Percentiles rank a stretch among this genome's conserved stretches.
These are phyloP conservation scores for Cyberlindnera misumaiensis DNA, from an alignment of 805 yeast species.

Conservation along the genomic window DNA sequence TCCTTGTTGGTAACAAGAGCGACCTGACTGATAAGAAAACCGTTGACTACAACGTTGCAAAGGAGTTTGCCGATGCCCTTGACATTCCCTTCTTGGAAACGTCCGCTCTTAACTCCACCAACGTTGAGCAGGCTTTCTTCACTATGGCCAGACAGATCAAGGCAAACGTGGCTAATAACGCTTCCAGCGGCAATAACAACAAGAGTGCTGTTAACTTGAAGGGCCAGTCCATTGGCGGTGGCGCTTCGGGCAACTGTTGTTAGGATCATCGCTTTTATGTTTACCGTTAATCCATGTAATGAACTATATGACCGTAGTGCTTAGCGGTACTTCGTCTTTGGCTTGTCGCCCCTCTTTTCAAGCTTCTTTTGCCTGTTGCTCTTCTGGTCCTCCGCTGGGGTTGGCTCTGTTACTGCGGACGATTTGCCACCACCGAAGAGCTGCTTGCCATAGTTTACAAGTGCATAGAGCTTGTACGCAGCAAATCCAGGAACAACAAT, in stretches of 20 bases:
- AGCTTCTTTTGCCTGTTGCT: slow-evolving; percentile 36
- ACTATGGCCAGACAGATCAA: slow-evolving; percentile 98
- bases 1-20: slow-evolving; percentile 94
- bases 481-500: slow-evolving; percentile 39
- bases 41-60: slow-evolving; percentile 92
- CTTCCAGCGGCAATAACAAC: slow-evolving; percentile 33
- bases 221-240: slow-evolving; percentile 54
- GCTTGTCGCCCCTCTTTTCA: slow-evolving; percentile 33
- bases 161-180: slow-evolving; percentile 76
- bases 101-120: slow-evolving; percentile 88
- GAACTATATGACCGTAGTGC: not conserved
- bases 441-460: slow-evolving; percentile 24
- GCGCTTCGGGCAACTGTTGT: slow-evolving; percentile 15
- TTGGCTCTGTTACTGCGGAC: not conserved
- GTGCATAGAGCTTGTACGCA: slow-evolving; percentile 35
- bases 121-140: slow-evolving; percentile 96
- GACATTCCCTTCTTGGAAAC: slow-evolving; percentile 95
- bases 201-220: slow-evolving; percentile 64
- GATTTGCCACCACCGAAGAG: slow-evolving; percentile 18
- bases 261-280: not conserved
- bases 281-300: slow-evolving; percentile 1
- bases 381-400: slow-evolving; percentile 14
- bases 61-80: slow-evolving; percentile 94
- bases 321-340: slow-evolving; percentile 29
- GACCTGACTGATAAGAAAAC: slow-evolving; percentile 91